These are phyloP conservation scores for Prunella vulgaris DNA, from an alignment of 257 asterid species.

Conservation along the genomic window DNA sequence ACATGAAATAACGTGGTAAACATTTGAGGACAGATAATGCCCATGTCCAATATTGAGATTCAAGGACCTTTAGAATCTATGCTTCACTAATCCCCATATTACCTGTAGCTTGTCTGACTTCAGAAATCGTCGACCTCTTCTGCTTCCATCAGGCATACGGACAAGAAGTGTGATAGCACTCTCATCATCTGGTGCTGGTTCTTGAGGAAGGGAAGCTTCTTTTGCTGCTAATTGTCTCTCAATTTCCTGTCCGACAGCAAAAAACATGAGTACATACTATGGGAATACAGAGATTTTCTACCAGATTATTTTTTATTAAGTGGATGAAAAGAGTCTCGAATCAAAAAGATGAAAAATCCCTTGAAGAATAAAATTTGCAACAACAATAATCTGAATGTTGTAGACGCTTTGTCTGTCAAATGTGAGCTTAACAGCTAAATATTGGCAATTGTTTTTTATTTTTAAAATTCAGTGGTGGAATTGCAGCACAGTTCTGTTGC, in stretches of 20 bases:
- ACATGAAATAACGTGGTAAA: conserved; percentile 3
- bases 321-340: neutral
- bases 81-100: conserved; percentile 10
- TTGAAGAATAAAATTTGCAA: too few relatives aligned
- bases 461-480: neutral
- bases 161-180: conserved; percentile 86
- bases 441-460: neutral
- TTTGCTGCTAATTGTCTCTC: conserved; percentile 85
- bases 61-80: neutral
- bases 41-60: neutral
- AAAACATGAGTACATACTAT: neutral
- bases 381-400: neutral
- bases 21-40: neutral
- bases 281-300: neutral
- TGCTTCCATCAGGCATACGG: conserved; percentile 93
- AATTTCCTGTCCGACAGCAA: conserved; percentile 50
- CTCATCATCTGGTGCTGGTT: conserved; percentile 75
- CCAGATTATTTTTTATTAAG: neutral
- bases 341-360: neutral
- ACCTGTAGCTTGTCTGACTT: conserved; percentile 92
- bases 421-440: neutral
- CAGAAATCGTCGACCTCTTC: conserved; percentile 90
- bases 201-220: conserved; percentile 92
- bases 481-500: neutral
- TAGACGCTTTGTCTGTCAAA: neutral